Percentiles rank a stretch among this genome's conserved stretches.
These are phyloP conservation scores for Fusarium brachygibbosum DNA, from an alignment of 2,329 filamentous ascomycete genomes.

Conservation along the genomic window DNA sequence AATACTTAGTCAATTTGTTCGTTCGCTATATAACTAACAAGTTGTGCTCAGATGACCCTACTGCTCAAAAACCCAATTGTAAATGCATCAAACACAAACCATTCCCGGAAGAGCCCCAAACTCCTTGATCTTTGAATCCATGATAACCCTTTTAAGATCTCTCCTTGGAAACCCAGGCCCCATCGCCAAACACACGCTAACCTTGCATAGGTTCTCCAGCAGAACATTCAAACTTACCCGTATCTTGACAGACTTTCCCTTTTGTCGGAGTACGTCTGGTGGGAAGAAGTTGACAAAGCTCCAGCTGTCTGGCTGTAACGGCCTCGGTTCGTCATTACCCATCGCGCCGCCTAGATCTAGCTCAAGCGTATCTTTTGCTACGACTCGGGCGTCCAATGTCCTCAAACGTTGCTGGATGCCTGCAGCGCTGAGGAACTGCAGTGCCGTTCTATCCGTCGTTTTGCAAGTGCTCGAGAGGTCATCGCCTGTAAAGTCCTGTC, in stretches of 20 bases:
- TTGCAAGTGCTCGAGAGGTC: not conserved
- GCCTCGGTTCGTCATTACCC: not conserved
- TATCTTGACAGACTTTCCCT: not conserved
- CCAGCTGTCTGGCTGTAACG: not conserved
- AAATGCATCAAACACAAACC: not conserved
- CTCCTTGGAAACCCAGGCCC: not conserved
- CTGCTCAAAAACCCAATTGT: not conserved
- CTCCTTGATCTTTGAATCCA: not conserved
- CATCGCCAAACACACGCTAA: not conserved
- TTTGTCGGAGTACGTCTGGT: not conserved
- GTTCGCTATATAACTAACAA: too few species aligned
- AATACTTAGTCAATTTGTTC: too few species aligned
- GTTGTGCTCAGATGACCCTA: not conserved
- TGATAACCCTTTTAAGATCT: not conserved
- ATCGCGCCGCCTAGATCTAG: not conserved
- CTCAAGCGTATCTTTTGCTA: constrained; percentile 2
- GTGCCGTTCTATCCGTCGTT: not conserved
- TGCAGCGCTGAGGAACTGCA: not conserved
- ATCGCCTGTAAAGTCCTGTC: not conserved
- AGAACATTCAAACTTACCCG: not conserved
- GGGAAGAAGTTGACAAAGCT: constrained; percentile 2
- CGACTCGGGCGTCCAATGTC: not conserved
- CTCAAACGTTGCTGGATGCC: not conserved
- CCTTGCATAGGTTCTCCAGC: not conserved
- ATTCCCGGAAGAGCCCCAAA: not conserved